Conservation (phyloP, 2,329 filamentous ascomycete species). For the Epichloe uncinata region DNA sequence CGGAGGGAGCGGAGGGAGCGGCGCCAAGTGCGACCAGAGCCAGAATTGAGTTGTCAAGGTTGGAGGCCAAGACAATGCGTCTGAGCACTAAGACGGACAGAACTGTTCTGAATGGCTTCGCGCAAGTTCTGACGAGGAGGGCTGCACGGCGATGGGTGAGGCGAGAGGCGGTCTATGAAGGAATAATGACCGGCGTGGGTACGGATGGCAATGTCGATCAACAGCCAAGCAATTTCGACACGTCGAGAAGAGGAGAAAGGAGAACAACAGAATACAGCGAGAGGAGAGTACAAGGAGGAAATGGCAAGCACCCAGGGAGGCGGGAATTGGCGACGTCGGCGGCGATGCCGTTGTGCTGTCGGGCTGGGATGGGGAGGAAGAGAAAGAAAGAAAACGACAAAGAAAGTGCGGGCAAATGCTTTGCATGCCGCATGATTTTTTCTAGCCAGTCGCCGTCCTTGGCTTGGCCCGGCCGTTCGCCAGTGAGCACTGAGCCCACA, state of each 20-base stretch:
- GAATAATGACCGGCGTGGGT: not conserved
- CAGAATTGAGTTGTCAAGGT: not conserved
- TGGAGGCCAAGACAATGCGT: not conserved
- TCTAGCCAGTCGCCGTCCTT: not conserved
- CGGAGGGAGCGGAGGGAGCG: not conserved
- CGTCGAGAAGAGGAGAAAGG: slow-evolving; percentile 1
- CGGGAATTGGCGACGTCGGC: slow-evolving; percentile 13
- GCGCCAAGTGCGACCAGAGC: slow-evolving; percentile 1
- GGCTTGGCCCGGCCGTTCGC: not conserved
- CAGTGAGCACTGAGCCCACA: no score
- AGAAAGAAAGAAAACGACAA: slow-evolving; percentile 13
- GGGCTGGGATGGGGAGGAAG: slow-evolving; percentile 14
- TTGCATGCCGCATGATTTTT: slow-evolving; percentile 1
- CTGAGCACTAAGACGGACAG: not conserved
- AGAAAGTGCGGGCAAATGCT: slow-evolving; percentile 12
- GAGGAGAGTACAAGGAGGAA: slow-evolving; percentile 5
- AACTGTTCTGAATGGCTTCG: slow-evolving; percentile 1
- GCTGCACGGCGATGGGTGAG: not conserved
- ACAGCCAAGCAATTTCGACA: not conserved
- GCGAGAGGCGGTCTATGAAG: slow-evolving; percentile 1
- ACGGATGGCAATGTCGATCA: not conserved
- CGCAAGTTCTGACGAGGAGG: not conserved
- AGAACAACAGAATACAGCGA: slow-evolving; percentile 5
- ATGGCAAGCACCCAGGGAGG: slow-evolving; percentile 10
- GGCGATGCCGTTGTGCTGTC: slow-evolving; percentile 16